phyloP scores from a whole-genome alignment of 2,329 filamentous ascomycete species.

The Diaporthe destruens region DNA sequence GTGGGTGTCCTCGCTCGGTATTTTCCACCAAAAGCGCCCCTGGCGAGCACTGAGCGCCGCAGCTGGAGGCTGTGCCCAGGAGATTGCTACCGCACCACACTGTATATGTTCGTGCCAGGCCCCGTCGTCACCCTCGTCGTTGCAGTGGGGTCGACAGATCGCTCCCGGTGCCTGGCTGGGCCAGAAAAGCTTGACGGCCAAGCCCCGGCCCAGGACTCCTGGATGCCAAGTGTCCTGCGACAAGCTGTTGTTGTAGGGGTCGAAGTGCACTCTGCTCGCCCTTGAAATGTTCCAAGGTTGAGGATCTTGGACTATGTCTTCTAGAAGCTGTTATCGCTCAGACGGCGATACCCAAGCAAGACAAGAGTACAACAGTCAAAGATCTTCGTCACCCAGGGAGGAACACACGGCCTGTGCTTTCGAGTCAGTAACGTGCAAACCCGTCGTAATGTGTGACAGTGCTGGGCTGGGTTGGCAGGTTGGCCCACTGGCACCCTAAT shows the following conservation, averaged over 20 bases:
- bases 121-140: conserved; percentile 24
- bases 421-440: conserved; percentile 19
- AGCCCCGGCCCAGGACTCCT: conserved; percentile 23
- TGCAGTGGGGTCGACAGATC: conserved; percentile 7
- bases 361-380: background rate
- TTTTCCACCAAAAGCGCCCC: conserved; percentile 26
- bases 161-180: conserved; percentile 9
- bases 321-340: conserved; percentile 25
- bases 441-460: conserved; percentile 14
- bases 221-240: conserved; percentile 12
- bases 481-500: conserved; percentile 2
- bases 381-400: background rate
- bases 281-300: background rate
- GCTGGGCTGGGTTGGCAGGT: background rate
- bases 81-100: background rate
- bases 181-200: conserved; percentile 38
- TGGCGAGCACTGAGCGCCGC: background rate
- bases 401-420: conserved; percentile 10
- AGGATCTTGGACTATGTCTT: background rate
- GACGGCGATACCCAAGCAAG: background rate
- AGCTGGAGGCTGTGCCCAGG: background rate
- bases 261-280: conserved; percentile 5
- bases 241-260: conserved; percentile 5
- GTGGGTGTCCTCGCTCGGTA: background rate
- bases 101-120: background rate